A percentile compares a stretch with the other conserved stretches of the same genome.
Conservation (phyloP, 306 rosid species). For the Lathyrus oleraceus region DNA sequence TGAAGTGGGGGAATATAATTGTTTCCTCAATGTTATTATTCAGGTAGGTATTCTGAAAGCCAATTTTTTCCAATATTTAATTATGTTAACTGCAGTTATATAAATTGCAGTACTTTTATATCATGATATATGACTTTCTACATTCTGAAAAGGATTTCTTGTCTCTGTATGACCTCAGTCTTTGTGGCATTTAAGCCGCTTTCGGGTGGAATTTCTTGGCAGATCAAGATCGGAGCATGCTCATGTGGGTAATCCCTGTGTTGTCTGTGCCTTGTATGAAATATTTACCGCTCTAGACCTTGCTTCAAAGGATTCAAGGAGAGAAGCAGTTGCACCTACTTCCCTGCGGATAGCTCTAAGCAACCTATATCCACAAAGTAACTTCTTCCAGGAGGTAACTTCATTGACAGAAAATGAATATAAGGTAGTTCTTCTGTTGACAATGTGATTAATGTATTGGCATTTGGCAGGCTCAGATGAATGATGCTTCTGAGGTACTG, state of each 20-base stretch:
- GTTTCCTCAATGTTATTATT: slow-evolving; percentile 97
- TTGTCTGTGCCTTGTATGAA: slow-evolving; percentile 87
- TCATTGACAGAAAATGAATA: slow-evolving; percentile 25
- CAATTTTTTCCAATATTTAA: slow-evolving; percentile 26
- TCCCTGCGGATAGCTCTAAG: slow-evolving; percentile 91
- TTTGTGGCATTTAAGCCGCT: slow-evolving; percentile 82
- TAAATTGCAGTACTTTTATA: slow-evolving; percentile 12
- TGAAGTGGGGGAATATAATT: slow-evolving; percentile 99
- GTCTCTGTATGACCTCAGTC: slow-evolving; percentile 62
- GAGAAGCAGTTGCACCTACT: slow-evolving; percentile 91
- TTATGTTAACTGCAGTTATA: slow-evolving; percentile 19
- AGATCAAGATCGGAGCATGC: slow-evolving; percentile 75
- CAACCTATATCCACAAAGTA: slow-evolving; percentile 84
- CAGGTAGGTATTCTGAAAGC: slow-evolving; percentile 56
- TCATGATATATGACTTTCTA: slow-evolving; percentile 13
- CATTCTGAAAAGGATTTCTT: slow-evolving; percentile 38
- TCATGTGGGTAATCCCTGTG: slow-evolving; percentile 94
- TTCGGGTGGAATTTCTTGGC: slow-evolving; percentile 77
- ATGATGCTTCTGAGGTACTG: slow-evolving; percentile 98
- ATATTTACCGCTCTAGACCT: slow-evolving; percentile 66
- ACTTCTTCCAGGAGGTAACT: slow-evolving; percentile 91
- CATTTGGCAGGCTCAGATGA: slow-evolving; percentile 89
- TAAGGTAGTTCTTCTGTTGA: slow-evolving; percentile 21
- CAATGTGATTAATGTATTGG: slow-evolving; percentile 40
- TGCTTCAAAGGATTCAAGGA: slow-evolving; percentile 62